These are phyloP conservation scores for Dentipellis sp. DNA, from an alignment of 768 basidiomycete genomes.

Conservation along the genomic window DNA sequence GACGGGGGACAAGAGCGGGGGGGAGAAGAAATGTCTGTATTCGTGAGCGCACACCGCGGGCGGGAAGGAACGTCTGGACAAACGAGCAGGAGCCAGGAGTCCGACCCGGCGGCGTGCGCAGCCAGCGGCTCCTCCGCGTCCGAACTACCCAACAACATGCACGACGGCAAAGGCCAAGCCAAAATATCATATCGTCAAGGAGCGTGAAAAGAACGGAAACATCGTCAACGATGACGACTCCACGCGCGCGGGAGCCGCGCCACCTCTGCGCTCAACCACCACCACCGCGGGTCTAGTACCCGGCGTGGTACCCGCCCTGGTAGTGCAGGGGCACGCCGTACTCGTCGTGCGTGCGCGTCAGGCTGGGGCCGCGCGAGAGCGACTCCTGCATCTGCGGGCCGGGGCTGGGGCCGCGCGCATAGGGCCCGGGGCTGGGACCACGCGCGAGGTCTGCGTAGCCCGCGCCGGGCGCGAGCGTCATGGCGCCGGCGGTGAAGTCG, in stretches of 20 bases:
- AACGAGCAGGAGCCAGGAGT: too few relatives aligned
- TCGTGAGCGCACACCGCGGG: conserved; percentile 2
- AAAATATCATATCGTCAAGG: not conserved
- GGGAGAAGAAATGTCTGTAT: not conserved
- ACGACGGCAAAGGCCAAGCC: too few relatives aligned
- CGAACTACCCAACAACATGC: too few relatives aligned
- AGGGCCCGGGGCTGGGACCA: conserved; percentile 59
- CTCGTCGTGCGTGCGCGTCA: conserved; percentile 41
- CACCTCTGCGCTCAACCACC: too few relatives aligned
- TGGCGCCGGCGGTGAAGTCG: conserved; percentile 63
- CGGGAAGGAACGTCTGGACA: conserved; percentile 3
- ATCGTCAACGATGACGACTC: not conserved
- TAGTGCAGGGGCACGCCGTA: conserved; percentile 56
- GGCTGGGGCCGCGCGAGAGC: conserved; percentile 38
- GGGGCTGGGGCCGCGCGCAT: not conserved
- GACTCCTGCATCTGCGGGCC: conserved; percentile 48
- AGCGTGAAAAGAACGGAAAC: not conserved
- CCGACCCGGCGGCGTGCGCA: too few relatives aligned
- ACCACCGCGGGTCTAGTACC: too few relatives aligned
- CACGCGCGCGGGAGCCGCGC: too few relatives aligned
- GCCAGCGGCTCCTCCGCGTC: not conserved
- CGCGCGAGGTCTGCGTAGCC: conserved; percentile 80
- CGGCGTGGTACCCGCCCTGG: conserved; percentile 30
- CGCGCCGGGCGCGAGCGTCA: conserved; percentile 54
- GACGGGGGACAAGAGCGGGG: too few relatives aligned